A percentile compares a stretch with the other conserved stretches of the same genome.
Evolutionary conservation across 148 eudicot genomes (phyloP).

Genomic region (Vaccinium vitisidaea): DNA sequence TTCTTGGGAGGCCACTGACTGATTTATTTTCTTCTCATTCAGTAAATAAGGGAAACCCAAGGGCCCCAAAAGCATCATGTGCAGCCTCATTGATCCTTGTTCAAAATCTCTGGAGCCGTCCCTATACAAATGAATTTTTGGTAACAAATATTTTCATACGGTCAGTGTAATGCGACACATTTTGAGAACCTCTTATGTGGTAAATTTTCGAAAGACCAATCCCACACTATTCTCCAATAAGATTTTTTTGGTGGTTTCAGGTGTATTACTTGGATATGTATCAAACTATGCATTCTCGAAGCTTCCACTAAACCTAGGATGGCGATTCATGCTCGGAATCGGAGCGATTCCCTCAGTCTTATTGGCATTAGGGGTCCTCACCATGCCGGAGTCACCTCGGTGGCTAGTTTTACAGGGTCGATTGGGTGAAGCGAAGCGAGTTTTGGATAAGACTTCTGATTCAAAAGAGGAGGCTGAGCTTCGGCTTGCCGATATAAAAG

Average conservation of each 20-base stretch:
- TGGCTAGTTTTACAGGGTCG: conserved; percentile 43
- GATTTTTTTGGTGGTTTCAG: not conserved
- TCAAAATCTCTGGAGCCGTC: too few species aligned
- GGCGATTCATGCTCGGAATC: conserved; percentile 44
- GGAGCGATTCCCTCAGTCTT: conserved; percentile 34
- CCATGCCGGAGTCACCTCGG: conserved; percentile 44
- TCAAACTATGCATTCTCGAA: conserved; percentile 23
- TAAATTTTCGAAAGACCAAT: too few species aligned
- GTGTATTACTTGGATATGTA: not conserved
- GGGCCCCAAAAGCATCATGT: too few species aligned
- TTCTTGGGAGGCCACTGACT: too few species aligned
- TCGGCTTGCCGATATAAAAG: conserved; percentile 32
- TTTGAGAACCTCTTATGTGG: too few species aligned
- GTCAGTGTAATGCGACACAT: too few species aligned
- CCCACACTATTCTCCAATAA: too few species aligned
- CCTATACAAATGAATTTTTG: too few species aligned
- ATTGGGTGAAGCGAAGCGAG: conserved; percentile 28
- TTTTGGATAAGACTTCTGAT: conserved; percentile 27
- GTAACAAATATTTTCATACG: too few species aligned
- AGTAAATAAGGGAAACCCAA: too few species aligned
- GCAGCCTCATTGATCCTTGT: too few species aligned
- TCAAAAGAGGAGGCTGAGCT: conserved; percentile 27
- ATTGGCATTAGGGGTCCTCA: conserved; percentile 26
- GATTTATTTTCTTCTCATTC: too few species aligned
- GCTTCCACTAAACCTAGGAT: conserved; percentile 29